phyloP scores from a whole-genome alignment of 2,329 filamentous ascomycete species.

The Talaromyces sp. region DNA sequence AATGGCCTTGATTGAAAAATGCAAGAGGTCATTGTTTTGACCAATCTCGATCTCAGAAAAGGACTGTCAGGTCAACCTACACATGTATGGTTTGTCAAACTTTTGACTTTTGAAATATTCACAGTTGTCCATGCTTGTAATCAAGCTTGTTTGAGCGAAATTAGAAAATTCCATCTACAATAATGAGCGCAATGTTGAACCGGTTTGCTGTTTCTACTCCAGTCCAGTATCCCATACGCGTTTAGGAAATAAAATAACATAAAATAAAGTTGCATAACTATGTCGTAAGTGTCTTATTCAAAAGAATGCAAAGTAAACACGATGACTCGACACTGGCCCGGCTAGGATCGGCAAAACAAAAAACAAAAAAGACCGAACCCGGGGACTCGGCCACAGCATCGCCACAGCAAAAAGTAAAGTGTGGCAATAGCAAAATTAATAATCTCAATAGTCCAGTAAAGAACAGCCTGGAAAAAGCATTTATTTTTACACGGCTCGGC shows the following conservation, averaged over 20 bases:
- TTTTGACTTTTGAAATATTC: too few relatives aligned
- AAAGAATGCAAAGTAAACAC: too few relatives aligned
- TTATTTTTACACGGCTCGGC: background rate
- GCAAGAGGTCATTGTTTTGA: background rate
- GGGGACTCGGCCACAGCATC: background rate
- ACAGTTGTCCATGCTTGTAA: too few relatives aligned
- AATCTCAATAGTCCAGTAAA: background rate
- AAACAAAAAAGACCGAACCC: background rate
- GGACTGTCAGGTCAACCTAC: too few relatives aligned
- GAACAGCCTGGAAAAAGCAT: background rate
- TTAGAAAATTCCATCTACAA: background rate
- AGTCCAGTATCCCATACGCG: background rate
- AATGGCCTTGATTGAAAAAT: background rate
- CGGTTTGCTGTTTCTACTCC: background rate
- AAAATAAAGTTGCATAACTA: background rate
- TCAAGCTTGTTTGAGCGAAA: too few relatives aligned
- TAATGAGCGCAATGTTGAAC: background rate
- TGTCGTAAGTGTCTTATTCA: background rate
- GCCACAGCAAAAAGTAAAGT: background rate
- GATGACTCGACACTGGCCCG: background rate
- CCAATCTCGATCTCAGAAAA: background rate
- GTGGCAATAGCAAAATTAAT: background rate
- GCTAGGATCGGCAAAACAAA: background rate
- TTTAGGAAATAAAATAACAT: background rate
- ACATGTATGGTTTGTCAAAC: too few relatives aligned